phyloP scores from a whole-genome alignment of 148 eudicot genomes.

The Vaccinium myrtillus region DNA sequence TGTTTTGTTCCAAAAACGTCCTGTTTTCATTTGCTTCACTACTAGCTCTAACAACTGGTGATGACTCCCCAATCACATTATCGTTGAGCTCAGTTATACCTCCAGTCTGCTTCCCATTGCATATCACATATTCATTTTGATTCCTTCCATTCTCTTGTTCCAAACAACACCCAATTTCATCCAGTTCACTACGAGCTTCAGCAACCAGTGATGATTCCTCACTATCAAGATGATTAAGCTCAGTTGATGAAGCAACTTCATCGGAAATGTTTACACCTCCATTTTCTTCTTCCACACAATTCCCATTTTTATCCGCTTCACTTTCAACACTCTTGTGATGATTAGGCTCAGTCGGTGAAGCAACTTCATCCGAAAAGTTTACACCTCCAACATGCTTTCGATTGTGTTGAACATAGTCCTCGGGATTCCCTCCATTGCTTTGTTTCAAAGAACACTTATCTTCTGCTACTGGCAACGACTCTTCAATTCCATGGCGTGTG shows the following conservation, averaged over 20 bases:
- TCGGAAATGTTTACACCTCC: not conserved
- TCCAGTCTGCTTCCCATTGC: constrained; percentile 14
- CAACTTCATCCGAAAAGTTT: constrained; percentile 12
- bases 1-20: not conserved
- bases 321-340: constrained; percentile 15
- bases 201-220: constrained; percentile 23
- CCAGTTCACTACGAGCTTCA: constrained; percentile 18
- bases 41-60: not conserved
- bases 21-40: not conserved
- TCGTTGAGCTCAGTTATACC: constrained; percentile 1
- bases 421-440: not conserved
- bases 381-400: not conserved
- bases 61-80: constrained; percentile 15
- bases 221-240: constrained; percentile 17
- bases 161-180: constrained; percentile 8
- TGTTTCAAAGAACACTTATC: constrained; percentile 7
- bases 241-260: constrained; percentile 18
- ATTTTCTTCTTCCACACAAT: not conserved
- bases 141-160: constrained; percentile 8
- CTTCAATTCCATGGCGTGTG: constrained; percentile 21
- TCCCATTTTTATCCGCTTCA: constrained; percentile 20
- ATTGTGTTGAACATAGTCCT: not conserved
- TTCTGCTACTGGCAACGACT: constrained; percentile 14
- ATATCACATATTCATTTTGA: constrained; percentile 1
- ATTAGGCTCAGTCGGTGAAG: constrained; percentile 23